A percentile compares a stretch with the other conserved stretches of the same genome.
These are phyloP conservation scores for Colletotrichum tabaci DNA, from an alignment of 2,329 filamentous ascomycete species.

Conservation along the genomic window DNA sequence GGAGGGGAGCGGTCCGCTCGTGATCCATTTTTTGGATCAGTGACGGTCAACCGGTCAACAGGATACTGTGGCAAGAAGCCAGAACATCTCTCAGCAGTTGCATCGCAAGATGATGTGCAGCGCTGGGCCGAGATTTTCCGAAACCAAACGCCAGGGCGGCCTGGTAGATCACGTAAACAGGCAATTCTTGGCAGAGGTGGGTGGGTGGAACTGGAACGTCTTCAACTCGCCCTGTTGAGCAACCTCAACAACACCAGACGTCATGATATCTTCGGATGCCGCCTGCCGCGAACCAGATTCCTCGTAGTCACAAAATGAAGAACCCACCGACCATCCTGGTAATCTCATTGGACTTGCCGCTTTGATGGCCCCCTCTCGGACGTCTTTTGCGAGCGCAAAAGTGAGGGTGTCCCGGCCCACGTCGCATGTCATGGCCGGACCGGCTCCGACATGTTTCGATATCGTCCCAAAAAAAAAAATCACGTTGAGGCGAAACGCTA, in stretches of 20 bases:
- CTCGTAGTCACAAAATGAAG: neutral
- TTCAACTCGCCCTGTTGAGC: neutral
- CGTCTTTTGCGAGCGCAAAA: conserved; percentile 6
- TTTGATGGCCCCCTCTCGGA: neutral
- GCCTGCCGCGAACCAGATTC: conserved; percentile 1
- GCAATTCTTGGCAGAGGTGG: conserved; percentile 22
- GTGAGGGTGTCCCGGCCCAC: conserved; percentile 6
- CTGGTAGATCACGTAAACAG: conserved; percentile 28
- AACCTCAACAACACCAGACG: conserved; percentile 21
- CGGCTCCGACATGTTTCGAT: conserved; percentile 15
- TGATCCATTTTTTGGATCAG: conserved; percentile 5
- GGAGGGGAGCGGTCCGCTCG: neutral
- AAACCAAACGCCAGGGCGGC: neutral
- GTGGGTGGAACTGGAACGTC: neutral
- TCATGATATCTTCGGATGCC: conserved; percentile 16
- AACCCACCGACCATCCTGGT: conserved; percentile 12
- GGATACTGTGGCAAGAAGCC: neutral
- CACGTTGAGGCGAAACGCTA: conserved; percentile 28
- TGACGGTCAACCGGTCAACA: conserved; percentile 8
- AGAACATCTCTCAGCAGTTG: neutral
- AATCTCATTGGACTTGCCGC: neutral
- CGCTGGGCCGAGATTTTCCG: conserved; percentile 9
- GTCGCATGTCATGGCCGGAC: conserved; percentile 9
- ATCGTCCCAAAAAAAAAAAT: neutral
- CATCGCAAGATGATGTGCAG: neutral